phyloP scores from a whole-genome alignment of 2,329 filamentous ascomycete genomes.

The Juglanconis juglandina region DNA sequence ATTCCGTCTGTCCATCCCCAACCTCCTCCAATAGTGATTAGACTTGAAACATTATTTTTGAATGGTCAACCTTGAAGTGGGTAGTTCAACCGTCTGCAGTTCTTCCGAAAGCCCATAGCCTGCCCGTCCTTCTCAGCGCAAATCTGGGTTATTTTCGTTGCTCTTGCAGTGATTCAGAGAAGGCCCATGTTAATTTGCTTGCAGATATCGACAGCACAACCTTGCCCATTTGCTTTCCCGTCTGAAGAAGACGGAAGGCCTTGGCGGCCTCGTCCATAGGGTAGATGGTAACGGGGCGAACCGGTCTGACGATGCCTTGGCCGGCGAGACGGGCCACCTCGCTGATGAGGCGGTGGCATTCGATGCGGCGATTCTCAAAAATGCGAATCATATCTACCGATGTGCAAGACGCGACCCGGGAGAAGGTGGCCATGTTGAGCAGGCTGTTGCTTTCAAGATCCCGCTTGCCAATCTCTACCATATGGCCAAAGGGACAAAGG shows the following conservation, averaged over 20 bases:
- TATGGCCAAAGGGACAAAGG: slow-evolving; percentile 28
- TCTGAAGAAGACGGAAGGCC: slow-evolving; percentile 36
- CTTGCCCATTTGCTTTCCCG: slow-evolving; percentile 24
- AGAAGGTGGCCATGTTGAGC: slow-evolving; percentile 29
- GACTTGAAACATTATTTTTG: too few relatives aligned
- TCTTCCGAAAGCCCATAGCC: too few relatives aligned
- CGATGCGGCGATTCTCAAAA: neutral
- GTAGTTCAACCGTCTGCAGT: too few relatives aligned
- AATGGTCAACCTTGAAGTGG: too few relatives aligned
- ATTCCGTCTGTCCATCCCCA: too few relatives aligned
- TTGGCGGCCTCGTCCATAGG: slow-evolving; percentile 24
- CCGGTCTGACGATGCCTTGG: neutral
- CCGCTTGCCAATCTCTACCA: slow-evolving; percentile 32
- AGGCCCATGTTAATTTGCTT: too few relatives aligned
- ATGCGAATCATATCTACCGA: slow-evolving; percentile 29
- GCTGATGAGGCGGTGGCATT: neutral
- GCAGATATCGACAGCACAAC: slow-evolving; percentile 30
- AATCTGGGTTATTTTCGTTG: too few relatives aligned
- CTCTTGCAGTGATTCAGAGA: too few relatives aligned
- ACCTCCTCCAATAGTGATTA: too few relatives aligned
- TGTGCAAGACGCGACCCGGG: slow-evolving; percentile 20
- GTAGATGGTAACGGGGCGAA: slow-evolving; percentile 19
- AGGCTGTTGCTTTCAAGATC: slow-evolving; percentile 30
- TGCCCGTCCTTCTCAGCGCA: too few relatives aligned
- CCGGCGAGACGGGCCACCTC: neutral